A percentile compares a stretch with the other conserved stretches of the same genome.
These are phyloP conservation scores for Lepraria neglecta DNA, from an alignment of 495 filamentous ascomycete species.

Conservation along the genomic window DNA sequence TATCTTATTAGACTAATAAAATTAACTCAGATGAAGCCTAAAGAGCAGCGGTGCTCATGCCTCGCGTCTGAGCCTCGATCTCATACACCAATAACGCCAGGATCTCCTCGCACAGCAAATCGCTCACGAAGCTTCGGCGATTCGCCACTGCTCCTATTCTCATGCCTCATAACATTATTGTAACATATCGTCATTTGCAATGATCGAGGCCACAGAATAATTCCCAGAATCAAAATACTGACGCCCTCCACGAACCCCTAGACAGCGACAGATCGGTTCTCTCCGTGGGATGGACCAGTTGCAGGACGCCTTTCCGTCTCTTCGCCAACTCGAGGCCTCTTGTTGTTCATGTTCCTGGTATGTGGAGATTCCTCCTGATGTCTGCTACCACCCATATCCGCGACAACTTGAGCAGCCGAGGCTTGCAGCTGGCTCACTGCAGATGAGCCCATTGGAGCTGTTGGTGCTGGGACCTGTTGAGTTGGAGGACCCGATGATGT, in stretches of 20 bases:
- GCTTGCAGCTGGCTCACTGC: conserved; percentile 36
- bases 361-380: conserved; percentile 29
- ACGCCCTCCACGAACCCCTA: background rate
- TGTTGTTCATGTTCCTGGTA: conserved; percentile 7
- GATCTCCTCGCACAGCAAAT: background rate
- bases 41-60: background rate
- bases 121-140: background rate
- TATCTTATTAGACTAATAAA: background rate
- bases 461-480: conserved; percentile 27
- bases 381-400: conserved; percentile 31
- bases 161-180: conserved; percentile 3
- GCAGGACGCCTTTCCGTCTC: conserved; percentile 16
- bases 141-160: conserved; percentile 1
- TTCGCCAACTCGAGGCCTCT: conserved; percentile 20
- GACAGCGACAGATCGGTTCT: conserved; percentile 6
- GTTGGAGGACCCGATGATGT: conserved; percentile 25
- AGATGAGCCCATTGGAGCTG: conserved; percentile 35
- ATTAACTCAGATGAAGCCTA: background rate
- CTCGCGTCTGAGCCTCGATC: background rate
- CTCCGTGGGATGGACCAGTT: conserved; percentile 13
- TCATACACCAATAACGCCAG: background rate
- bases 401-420: conserved; percentile 36
- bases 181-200: conserved; percentile 8
- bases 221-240: background rate
- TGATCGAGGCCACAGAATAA: background rate